phyloP scores from a whole-genome alignment of 805 yeast species.

The Yamadazyma paraphyllophila region DNA sequence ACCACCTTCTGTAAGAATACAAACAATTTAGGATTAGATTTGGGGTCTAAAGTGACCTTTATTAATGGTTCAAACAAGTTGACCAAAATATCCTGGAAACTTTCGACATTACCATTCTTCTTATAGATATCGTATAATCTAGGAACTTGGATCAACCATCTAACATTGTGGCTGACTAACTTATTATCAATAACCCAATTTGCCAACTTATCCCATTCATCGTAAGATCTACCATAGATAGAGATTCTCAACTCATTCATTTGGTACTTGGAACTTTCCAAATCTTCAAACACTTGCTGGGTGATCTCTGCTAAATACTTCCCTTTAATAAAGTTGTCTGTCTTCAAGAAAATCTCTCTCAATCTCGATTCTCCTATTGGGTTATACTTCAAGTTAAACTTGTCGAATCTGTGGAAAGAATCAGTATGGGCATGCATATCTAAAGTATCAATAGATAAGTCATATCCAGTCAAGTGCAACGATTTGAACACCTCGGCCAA shows the following conservation, averaged over 20 bases:
- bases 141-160: slow-evolving; percentile 97
- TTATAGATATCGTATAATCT: slow-evolving; percentile 88
- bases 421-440: slow-evolving; percentile 99
- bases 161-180: slow-evolving; percentile 85
- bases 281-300: slow-evolving; percentile 87
- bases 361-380: slow-evolving; percentile 98
- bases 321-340: slow-evolving; percentile 91
- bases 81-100: slow-evolving; percentile 71
- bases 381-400: slow-evolving; percentile 93
- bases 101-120: slow-evolving; percentile 63
- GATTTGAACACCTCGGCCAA: slow-evolving; percentile 90
- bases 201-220: slow-evolving; percentile 96
- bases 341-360: slow-evolving; percentile 92
- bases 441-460: slow-evolving; percentile 89
- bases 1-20: slow-evolving; percentile 89
- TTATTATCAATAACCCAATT: slow-evolving; percentile 94
- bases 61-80: slow-evolving; percentile 86
- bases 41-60: slow-evolving; percentile 85
- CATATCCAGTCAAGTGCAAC: slow-evolving; percentile 88
- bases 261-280: slow-evolving; percentile 93
- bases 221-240: slow-evolving; percentile 81
- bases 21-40: slow-evolving; percentile 85
- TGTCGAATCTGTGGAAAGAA: slow-evolving; percentile 96
- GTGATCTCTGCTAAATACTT: slow-evolving; percentile 90
- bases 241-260: slow-evolving; percentile 97